Conservation (phyloP, 495 filamentous ascomycete species). For the Acidiella bohemica region DNA sequence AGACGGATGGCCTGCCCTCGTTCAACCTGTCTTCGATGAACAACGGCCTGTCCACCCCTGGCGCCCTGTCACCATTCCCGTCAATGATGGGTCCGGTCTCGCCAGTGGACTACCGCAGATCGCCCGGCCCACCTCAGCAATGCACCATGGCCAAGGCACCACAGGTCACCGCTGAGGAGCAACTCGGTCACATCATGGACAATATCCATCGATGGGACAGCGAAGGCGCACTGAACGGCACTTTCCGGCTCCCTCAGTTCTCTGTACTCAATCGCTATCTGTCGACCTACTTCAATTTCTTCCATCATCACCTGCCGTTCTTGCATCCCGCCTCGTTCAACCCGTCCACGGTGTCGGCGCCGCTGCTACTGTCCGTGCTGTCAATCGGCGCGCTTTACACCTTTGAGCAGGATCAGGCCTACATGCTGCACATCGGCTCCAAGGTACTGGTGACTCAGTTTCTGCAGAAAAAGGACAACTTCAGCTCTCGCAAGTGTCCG, state of each 20-base stretch:
- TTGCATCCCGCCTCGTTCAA: constrained; percentile 86
- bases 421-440: constrained; percentile 93
- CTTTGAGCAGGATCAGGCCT: constrained; percentile 90
- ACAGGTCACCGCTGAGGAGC: constrained; percentile 53
- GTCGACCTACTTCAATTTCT: constrained; percentile 90
- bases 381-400: constrained; percentile 95
- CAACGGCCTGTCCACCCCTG: constrained; percentile 63
- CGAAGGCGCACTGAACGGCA: constrained; percentile 71
- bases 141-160: constrained; percentile 32
- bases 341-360: constrained; percentile 59
- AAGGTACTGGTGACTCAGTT: constrained; percentile 95
- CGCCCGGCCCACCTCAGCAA: constrained; percentile 43
- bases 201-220: constrained; percentile 68
- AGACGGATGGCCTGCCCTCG: constrained; percentile 49
- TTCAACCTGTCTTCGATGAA: constrained; percentile 54
- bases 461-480: constrained; percentile 93
- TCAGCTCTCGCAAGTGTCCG: constrained; percentile 95
- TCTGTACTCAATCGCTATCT: constrained; percentile 75
- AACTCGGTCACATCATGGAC: constrained; percentile 68
- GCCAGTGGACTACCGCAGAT: constrained; percentile 53
- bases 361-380: constrained; percentile 77
- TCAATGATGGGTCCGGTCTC: constrained; percentile 62
- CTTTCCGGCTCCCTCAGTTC: constrained; percentile 72
- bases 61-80: constrained; percentile 64
- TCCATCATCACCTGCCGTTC: constrained; percentile 95